Conservation (phyloP, 257 asterid genomes). For the Agastache rugosa region DNA sequence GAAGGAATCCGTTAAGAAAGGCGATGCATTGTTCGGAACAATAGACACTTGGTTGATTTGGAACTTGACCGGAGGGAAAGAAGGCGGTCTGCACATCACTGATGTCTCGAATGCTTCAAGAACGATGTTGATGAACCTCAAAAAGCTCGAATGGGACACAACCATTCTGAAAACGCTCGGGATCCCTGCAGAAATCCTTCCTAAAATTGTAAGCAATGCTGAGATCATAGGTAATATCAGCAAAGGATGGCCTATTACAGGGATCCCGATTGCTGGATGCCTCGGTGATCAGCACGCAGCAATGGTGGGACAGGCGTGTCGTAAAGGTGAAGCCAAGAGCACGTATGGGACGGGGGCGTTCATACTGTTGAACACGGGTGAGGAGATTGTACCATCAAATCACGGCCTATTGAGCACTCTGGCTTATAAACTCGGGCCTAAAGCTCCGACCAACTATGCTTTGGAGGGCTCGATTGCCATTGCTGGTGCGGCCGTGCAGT, state of each 20-base stretch:
- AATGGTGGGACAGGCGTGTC: slow-evolving; percentile 91
- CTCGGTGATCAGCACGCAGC: slow-evolving; percentile 99
- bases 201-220: slow-evolving; percentile 76
- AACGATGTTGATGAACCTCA: slow-evolving; percentile 93
- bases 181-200: slow-evolving; percentile 60
- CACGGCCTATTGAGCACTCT: slow-evolving; percentile 86
- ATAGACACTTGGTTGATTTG: slow-evolving; percentile 94
- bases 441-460: slow-evolving; percentile 83
- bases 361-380: slow-evolving; percentile 85
- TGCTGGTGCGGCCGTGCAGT: slow-evolving; percentile 98
- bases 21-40: slow-evolving; percentile 91
- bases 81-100: slow-evolving; percentile 75
- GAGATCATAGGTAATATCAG: slow-evolving; percentile 74
- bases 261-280: slow-evolving; percentile 86
- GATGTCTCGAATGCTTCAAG: slow-evolving; percentile 92
- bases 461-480: slow-evolving; percentile 97
- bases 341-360: slow-evolving; percentile 95
- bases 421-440: slow-evolving; percentile 88
- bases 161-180: slow-evolving; percentile 49
- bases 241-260: slow-evolving; percentile 81
- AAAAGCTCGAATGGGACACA: slow-evolving; percentile 83
- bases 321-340: slow-evolving; percentile 92
- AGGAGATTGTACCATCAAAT: slow-evolving; percentile 57
- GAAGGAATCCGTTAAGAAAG: slow-evolving; percentile 63
- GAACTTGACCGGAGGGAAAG: slow-evolving; percentile 87